Conservation (phyloP, 495 filamentous ascomycete species). For the Aspergillus sclerotioniger region DNA sequence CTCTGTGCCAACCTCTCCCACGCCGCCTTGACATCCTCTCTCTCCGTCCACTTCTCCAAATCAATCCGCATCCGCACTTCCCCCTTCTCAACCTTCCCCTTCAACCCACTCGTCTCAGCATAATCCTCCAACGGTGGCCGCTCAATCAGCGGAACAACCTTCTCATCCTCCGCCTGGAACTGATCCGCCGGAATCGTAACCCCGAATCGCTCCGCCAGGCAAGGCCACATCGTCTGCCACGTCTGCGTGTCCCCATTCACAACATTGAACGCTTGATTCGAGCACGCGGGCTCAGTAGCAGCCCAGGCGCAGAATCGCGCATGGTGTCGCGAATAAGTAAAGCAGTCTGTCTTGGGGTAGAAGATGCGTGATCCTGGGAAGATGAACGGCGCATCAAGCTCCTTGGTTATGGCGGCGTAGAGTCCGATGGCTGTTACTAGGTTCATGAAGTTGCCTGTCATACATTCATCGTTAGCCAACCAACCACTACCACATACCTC, state of each 20-base stretch:
- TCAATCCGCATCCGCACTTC: too few species aligned
- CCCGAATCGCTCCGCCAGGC: constrained; percentile 37
- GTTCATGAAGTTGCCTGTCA: too few species aligned
- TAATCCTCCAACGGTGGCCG: not conserved
- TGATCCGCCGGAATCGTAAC: not conserved
- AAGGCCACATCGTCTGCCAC: constrained; percentile 55
- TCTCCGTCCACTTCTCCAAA: too few species aligned
- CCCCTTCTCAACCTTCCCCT: too few species aligned
- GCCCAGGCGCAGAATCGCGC: not conserved
- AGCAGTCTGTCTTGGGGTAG: not conserved
- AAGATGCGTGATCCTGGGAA: not conserved
- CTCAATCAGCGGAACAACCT: not conserved
- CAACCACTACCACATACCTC: too few species aligned
- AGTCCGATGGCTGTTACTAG: too few species aligned
- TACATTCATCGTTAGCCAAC: too few species aligned
- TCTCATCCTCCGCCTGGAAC: not conserved
- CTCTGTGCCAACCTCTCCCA: too few species aligned
- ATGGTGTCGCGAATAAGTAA: not conserved
- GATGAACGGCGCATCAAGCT: not conserved
- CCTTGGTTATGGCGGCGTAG: too few species aligned
- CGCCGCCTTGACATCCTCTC: too few species aligned
- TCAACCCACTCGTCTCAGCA: too few species aligned
- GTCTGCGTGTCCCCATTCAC: constrained; percentile 49
- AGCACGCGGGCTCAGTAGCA: constrained; percentile 9
- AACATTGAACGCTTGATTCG: constrained; percentile 52